These are phyloP conservation scores for Chrysoporthe deuterocubensis DNA, from an alignment of 2,329 filamentous ascomycete genomes.

Conservation along the genomic window DNA sequence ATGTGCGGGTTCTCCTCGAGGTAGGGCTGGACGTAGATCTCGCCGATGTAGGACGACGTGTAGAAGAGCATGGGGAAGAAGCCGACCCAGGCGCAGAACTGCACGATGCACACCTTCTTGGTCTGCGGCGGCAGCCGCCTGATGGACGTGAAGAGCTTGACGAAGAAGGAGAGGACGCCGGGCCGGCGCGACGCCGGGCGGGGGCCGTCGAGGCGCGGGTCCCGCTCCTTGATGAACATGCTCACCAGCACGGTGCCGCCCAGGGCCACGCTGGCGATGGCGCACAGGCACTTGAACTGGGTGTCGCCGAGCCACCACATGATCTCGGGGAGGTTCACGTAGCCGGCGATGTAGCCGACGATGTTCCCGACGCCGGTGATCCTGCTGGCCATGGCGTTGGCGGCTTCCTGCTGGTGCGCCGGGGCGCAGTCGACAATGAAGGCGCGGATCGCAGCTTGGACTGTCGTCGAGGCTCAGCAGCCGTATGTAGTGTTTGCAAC, in stretches of 20 bases:
- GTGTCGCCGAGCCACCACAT: constrained; percentile 82
- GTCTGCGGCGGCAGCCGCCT: constrained; percentile 81
- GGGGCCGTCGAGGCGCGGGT: constrained; percentile 74
- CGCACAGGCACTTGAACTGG: constrained; percentile 92
- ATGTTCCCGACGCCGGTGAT: constrained; percentile 90
- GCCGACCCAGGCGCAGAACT: constrained; percentile 89
- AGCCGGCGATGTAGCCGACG: constrained; percentile 85
- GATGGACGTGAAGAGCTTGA: constrained; percentile 75
- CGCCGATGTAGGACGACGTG: constrained; percentile 89
- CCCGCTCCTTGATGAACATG: constrained; percentile 72
- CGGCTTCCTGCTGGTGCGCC: constrained; percentile 88
- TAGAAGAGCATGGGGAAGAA: constrained; percentile 98
- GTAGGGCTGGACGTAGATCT: constrained; percentile 86
- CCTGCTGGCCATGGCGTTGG: constrained; percentile 92
- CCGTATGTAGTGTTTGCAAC: not conserved
- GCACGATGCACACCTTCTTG: constrained; percentile 77
- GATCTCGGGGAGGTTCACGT: constrained; percentile 74
- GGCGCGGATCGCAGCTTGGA: constrained; percentile 88
- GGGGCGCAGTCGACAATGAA: constrained; percentile 95
- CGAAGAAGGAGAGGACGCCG: constrained; percentile 80
- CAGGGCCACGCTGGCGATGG: constrained; percentile 78
- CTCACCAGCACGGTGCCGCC: constrained; percentile 72
- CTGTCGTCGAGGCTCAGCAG: constrained; percentile 42
- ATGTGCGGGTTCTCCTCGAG: constrained; percentile 79
- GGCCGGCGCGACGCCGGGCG: constrained; percentile 58